Conservation (phyloP, 768 basidiomycete genomes). For the Chalciporus pseudorubinellus region DNA sequence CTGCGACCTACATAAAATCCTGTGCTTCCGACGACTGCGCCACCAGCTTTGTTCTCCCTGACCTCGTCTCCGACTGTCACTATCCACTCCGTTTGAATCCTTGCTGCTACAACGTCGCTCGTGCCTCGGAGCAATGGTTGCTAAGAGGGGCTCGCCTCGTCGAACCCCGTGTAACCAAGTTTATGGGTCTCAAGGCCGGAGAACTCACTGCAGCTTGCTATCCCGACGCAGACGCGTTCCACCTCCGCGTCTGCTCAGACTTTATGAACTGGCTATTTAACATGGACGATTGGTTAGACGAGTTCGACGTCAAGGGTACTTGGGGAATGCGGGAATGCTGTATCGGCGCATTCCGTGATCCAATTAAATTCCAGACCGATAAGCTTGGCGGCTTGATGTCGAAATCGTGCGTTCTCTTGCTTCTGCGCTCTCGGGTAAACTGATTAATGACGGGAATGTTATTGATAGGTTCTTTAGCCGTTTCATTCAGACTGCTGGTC, state of each 20-base stretch:
- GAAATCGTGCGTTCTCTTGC: slow-evolving; percentile 31
- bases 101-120: slow-evolving; percentile 34
- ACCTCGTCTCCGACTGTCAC: slow-evolving; percentile 39
- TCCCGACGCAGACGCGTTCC: slow-evolving; percentile 50
- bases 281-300: slow-evolving; percentile 43
- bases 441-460: neutral
- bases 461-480: slow-evolving; percentile 36
- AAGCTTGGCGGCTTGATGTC: slow-evolving; percentile 32
- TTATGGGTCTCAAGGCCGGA: slow-evolving; percentile 61
- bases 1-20: slow-evolving; percentile 17
- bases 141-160: slow-evolving; percentile 24
- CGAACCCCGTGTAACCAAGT: slow-evolving; percentile 34
- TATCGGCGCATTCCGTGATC: slow-evolving; percentile 30
- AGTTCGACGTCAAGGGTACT: slow-evolving; percentile 31
- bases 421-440: neutral
- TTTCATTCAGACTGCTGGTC: slow-evolving; percentile 37
- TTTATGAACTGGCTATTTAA: slow-evolving; percentile 54
- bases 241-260: slow-evolving; percentile 64
- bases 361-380: slow-evolving; percentile 23
- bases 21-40: slow-evolving; percentile 3
- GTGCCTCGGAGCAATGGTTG: slow-evolving; percentile 39
- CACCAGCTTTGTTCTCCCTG: slow-evolving; percentile 37
- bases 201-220: slow-evolving; percentile 68
- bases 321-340: slow-evolving; percentile 32
- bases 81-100: slow-evolving; percentile 37